A percentile compares a stretch with the other conserved stretches of the same genome.
Evolutionary conservation across 2,329 filamentous ascomycete genomes (phyloP).

Genomic region (Microsporum canis): DNA sequence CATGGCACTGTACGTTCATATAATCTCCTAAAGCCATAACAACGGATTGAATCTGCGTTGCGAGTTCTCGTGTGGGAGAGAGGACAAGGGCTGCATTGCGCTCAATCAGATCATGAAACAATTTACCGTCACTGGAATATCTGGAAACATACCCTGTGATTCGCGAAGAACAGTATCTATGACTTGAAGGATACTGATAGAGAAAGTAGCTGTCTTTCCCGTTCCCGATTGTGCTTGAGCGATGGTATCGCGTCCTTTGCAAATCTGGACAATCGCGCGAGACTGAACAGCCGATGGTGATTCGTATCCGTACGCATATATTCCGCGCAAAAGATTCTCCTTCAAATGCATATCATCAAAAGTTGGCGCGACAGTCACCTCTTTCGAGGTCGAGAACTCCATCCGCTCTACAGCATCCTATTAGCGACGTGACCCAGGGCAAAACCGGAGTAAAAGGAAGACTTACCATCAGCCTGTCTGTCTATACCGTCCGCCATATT

Average conservation of each 20-base stretch:
- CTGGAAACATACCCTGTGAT: slow-evolving; percentile 51
- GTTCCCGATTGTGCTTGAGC: slow-evolving; percentile 98
- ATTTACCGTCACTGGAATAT: neutral
- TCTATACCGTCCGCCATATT: slow-evolving; percentile 90
- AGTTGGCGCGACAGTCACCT: slow-evolving; percentile 84
- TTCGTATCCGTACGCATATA: slow-evolving; percentile 98
- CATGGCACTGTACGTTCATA: slow-evolving; percentile 98
- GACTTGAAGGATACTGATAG: slow-evolving; percentile 97
- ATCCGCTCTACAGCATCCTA: slow-evolving; percentile 57
- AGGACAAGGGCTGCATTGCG: slow-evolving; percentile 64
- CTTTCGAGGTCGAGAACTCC: slow-evolving; percentile 96
- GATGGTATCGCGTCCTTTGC: slow-evolving; percentile 97
- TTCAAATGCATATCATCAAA: slow-evolving; percentile 96
- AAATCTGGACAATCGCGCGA: slow-evolving; percentile 95
- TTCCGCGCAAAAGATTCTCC: slow-evolving; percentile 89
- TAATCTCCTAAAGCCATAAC: slow-evolving; percentile 98
- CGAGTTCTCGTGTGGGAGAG: slow-evolving; percentile 93
- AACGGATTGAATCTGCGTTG: slow-evolving; percentile 99
- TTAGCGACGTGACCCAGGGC: neutral
- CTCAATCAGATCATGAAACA: neutral
- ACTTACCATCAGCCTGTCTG: slow-evolving; percentile 63
- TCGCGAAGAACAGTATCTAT: slow-evolving; percentile 91
- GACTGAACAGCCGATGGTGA: slow-evolving; percentile 96
- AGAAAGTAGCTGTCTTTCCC: slow-evolving; percentile 99
- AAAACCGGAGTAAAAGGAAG: neutral